Evolutionary conservation across 331 rosid species (phyloP).

Genomic region (Malus hybrid): DNA sequence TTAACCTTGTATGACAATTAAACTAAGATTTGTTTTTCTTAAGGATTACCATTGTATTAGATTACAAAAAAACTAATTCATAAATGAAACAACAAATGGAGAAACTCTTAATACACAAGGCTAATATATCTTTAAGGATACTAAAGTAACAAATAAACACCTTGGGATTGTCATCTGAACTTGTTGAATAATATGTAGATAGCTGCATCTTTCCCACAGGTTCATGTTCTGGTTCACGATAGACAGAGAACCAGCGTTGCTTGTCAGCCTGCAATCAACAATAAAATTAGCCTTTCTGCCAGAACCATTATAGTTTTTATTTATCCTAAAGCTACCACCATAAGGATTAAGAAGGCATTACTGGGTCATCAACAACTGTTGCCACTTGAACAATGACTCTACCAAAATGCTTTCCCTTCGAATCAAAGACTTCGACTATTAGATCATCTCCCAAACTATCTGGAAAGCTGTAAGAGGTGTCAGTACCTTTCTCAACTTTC

Average conservation of each 20-base stretch:
- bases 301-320: conserved; percentile 3
- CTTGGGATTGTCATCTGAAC: conserved; percentile 81
- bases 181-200: conserved; percentile 52
- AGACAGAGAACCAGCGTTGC: conserved; percentile 92
- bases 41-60: not conserved
- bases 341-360: conserved; percentile 29
- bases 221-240: conserved; percentile 80
- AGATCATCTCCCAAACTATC: conserved; percentile 90
- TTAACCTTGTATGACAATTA: not conserved
- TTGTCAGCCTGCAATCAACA: conserved; percentile 74
- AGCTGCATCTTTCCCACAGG: conserved; percentile 87
- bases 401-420: conserved; percentile 81
- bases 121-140: not conserved
- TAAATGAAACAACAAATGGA: conserved; percentile 3
- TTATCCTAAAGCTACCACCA: not conserved
- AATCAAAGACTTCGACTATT: conserved; percentile 84
- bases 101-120: not conserved
- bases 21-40: not conserved
- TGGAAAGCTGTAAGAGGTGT: conserved; percentile 85
- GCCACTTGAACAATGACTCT: conserved; percentile 81
- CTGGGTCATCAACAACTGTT: conserved; percentile 74
- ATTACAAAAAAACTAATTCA: not conserved
- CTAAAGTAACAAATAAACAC: conserved; percentile 26
- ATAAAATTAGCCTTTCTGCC: conserved; percentile 19
- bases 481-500: conserved; percentile 30